Evolutionary conservation across 257 asterid genomes (phyloP), one percentile per base, ranked within the genome.

Genomic region (Prunella vulgaris): DNA sequence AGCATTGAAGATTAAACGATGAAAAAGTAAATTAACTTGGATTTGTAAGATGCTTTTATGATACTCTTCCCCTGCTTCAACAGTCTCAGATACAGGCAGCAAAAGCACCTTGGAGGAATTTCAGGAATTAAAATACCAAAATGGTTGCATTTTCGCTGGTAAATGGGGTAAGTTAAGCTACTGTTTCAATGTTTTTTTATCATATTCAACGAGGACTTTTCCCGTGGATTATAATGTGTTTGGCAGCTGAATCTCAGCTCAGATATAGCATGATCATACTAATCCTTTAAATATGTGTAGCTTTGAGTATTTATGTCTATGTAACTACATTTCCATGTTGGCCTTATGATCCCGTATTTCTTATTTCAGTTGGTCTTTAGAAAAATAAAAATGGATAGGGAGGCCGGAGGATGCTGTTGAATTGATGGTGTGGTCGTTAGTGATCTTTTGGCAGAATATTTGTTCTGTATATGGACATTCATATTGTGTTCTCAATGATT

Each of bases 51-150:
- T 14, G 40, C n/a, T 64, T 44, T 42, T 20, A 53, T 66, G 54
- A 52, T 51, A 8, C 53, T 49, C 40, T 5, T 2, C 49, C 24
- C 44, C 70, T 74, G 61, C 67, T 70, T 70, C 73, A 37, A 80
- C 92, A 92, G 97, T 92, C 77, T 92, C 96, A 13, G 96, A 92
- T 77, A 92, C 95, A 13, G 95, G 97, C 46, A 75, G 70, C 40
- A 90, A 90, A 72, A 85, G 89, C 86, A 71, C 64, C 51, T 78
- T 85, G 81, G 89, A 87, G 68, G 97, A 89, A 60, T 82, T 83
- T 80, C 81, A 73, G 71, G 75, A 48, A 59, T 61, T 89, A 51
- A 84, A 72, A 67, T 80, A 57, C 44, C 28, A 57, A 15, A 63
- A 46, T 27, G 69, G 71, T 72, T 79, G 79, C 7, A 8, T 37